Base-by-base conservation (phyloP, 331 rosid genomes). In the Acacia concinna region DNA sequence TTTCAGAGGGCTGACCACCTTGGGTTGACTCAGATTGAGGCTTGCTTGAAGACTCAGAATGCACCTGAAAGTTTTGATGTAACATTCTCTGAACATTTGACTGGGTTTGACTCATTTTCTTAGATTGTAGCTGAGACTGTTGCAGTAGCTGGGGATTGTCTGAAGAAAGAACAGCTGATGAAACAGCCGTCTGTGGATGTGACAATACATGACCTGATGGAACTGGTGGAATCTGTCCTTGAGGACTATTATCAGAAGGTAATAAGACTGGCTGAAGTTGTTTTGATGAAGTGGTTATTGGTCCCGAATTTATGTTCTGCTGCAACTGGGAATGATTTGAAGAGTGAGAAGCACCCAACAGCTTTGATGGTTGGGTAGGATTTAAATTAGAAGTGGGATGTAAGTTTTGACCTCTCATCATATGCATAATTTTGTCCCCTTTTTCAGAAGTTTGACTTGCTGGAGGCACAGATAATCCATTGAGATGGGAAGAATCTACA, bases 391-490 rank as follows among this genome's bases (percentile, higher is more conserved):
- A 85, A 38, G 91, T 94, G 20, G 90, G 74, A 87, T 88, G 84
- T 68, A 84, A 57, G 62, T 88, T 88, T 83, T 91, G 97, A 78
- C 91, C 91, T 83, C 85, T 93, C 86, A 90, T 84, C 82, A 88
- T 76, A 40, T 86, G 97, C 87, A 83, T 82, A 66, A 86, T 81
- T 74, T 81, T 89, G 70, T 91, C 98, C 78, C 92, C 98, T 66
- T 93, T 91, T 49, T 90, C 98, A 17, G 81, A 78, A 81, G 89
- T 70, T 78, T 91, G 97, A 79, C 86, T 88, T 73, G 86, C 92
- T 30, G 82, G 75, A 64, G 97, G 88, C 78, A 86, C 5, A 13
- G 92, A 82, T 60, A 86, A 87, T 51, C 97, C 94, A 84, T 87
- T 87, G 34, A 85, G 73, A 85, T 88, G 90, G 62, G 91, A 88